Percentiles rank a stretch among this genome's conserved stretches.
phyloP scores from a whole-genome alignment of 2,329 filamentous ascomycete genomes.

The Stromatinia cepivora region DNA sequence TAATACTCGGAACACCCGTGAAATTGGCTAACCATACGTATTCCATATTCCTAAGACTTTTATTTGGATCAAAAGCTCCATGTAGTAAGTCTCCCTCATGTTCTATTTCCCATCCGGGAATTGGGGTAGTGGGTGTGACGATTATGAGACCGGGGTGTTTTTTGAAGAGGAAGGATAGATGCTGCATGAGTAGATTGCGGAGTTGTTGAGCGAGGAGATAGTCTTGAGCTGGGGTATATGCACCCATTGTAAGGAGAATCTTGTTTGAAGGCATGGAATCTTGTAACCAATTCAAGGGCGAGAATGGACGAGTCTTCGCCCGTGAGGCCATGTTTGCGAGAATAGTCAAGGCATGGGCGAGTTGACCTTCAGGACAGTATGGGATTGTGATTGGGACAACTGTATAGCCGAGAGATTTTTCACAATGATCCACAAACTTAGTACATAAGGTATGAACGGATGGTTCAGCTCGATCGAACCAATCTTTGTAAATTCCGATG shows the following conservation, averaged over 20 bases:
- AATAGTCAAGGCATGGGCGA: slow-evolving; percentile 76
- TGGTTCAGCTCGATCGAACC: slow-evolving; percentile 69
- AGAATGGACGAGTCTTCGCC: slow-evolving; percentile 26
- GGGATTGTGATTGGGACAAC: slow-evolving; percentile 64
- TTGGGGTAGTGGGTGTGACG: slow-evolving; percentile 74
- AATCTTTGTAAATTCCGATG: slow-evolving; percentile 69
- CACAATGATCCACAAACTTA: slow-evolving; percentile 58
- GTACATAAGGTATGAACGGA: slow-evolving; percentile 63
- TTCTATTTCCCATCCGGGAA: slow-evolving; percentile 69
- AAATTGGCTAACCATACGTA: slow-evolving; percentile 87
- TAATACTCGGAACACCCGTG: slow-evolving; percentile 73
- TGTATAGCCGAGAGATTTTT: slow-evolving; percentile 51
- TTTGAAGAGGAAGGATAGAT: slow-evolving; percentile 70
- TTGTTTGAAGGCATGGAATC: slow-evolving; percentile 67
- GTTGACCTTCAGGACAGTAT: slow-evolving; percentile 67
- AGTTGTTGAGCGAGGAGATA: slow-evolving; percentile 72
- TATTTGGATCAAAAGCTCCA: slow-evolving; percentile 74
- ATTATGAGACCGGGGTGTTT: slow-evolving; percentile 74
- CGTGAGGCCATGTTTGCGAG: slow-evolving; percentile 65
- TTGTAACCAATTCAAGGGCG: slow-evolving; percentile 47
- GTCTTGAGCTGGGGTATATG: slow-evolving; percentile 66
- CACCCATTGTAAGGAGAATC: slow-evolving; percentile 65
- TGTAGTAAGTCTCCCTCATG: slow-evolving; percentile 57
- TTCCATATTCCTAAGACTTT: slow-evolving; percentile 74
- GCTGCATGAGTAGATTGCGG: slow-evolving; percentile 74